A percentile compares a stretch with the other conserved stretches of the same genome.
These are phyloP conservation scores for Suhomyces bokatorum DNA, from an alignment of 1,139 yeast genomes.

Conservation along the genomic window DNA sequence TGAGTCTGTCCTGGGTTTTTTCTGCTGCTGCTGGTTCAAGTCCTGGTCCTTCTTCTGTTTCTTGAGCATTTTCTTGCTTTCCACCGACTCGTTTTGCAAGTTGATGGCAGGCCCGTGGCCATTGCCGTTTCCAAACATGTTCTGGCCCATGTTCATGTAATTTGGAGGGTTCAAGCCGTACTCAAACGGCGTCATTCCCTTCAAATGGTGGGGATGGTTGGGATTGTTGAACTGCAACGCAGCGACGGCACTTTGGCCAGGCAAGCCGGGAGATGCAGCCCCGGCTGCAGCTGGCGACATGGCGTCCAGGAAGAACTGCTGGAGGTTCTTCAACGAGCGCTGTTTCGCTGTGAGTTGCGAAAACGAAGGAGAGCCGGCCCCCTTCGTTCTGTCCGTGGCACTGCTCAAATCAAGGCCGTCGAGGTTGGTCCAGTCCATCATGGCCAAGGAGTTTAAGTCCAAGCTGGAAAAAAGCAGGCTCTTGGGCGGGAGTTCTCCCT, in stretches of 20 bases:
- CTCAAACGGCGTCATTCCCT: conserved; percentile 42
- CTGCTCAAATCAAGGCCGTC: conserved; percentile 23
- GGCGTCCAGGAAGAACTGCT: conserved; percentile 17
- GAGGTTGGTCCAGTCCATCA: conserved; percentile 39
- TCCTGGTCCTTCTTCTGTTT: conserved; percentile 8
- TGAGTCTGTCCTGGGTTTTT: neutral
- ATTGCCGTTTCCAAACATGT: conserved; percentile 1
- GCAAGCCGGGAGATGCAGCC: neutral
- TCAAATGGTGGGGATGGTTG: conserved; percentile 38
- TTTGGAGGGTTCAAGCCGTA: conserved; percentile 30
- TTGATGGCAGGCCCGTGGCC: neutral
- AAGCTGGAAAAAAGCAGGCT: conserved; percentile 24
- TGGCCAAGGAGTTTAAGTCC: conserved; percentile 26
- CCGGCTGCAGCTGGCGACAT: conserved; percentile 1
- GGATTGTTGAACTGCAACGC: conserved; percentile 36
- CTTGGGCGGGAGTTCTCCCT: conserved; percentile 22
- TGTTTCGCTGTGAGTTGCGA: conserved; percentile 14
- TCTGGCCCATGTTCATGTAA: conserved; percentile 8
- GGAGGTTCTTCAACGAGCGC: conserved; percentile 18
- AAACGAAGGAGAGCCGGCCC: conserved; percentile 14
- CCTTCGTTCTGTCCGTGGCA: conserved; percentile 11
- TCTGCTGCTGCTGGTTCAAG: neutral
- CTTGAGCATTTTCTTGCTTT: conserved; percentile 5
- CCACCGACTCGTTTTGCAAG: conserved; percentile 6
- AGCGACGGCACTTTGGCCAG: no score